phyloP scores from a whole-genome alignment of 495 filamentous ascomycete species.

The Staphylotrichum tortipilum region DNA sequence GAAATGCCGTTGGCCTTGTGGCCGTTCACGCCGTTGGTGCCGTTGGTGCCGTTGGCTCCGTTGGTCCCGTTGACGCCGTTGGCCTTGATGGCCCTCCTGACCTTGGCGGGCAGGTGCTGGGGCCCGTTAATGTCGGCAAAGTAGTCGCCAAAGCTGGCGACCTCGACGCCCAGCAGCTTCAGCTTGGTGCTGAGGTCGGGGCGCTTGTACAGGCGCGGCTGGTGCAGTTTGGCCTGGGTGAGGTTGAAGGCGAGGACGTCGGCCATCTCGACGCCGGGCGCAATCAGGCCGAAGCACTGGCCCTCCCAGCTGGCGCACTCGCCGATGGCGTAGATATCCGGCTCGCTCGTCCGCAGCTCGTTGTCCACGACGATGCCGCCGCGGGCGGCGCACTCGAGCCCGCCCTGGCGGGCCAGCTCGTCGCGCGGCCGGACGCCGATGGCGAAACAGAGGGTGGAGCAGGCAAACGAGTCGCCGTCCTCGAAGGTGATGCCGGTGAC shows the following conservation, averaged over 20 bases:
- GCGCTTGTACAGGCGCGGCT: slow-evolving; percentile 63
- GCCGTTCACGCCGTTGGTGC: slow-evolving; percentile 39
- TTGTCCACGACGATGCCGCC: slow-evolving; percentile 71
- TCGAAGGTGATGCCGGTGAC: slow-evolving; percentile 75
- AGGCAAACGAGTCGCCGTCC: slow-evolving; percentile 75
- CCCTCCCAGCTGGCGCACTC: slow-evolving; percentile 94
- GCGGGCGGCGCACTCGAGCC: slow-evolving; percentile 64
- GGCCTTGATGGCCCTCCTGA: slow-evolving; percentile 27
- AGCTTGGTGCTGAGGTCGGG: slow-evolving; percentile 92
- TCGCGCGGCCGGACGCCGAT: slow-evolving; percentile 84
- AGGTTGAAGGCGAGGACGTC: slow-evolving; percentile 94
- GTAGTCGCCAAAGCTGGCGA: slow-evolving; percentile 93
- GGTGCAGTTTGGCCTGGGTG: slow-evolving; percentile 67
- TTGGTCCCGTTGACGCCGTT: slow-evolving; percentile 44
- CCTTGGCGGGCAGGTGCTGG: slow-evolving; percentile 56
- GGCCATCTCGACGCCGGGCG: slow-evolving; percentile 92
- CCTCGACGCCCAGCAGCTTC: slow-evolving; percentile 88
- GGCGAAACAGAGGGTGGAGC: slow-evolving; percentile 83
- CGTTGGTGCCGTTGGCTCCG: slow-evolving; percentile 41
- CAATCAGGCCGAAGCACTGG: slow-evolving; percentile 89
- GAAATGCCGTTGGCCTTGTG: slow-evolving; percentile 23
- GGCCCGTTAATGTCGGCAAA: slow-evolving; percentile 89
- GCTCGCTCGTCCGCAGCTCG: slow-evolving; percentile 59
- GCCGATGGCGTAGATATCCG: slow-evolving; percentile 81
- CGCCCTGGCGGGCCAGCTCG: slow-evolving; percentile 61